These are phyloP conservation scores for Exophiala calicioides DNA, from an alignment of 2,329 filamentous ascomycete genomes.

Conservation along the genomic window DNA sequence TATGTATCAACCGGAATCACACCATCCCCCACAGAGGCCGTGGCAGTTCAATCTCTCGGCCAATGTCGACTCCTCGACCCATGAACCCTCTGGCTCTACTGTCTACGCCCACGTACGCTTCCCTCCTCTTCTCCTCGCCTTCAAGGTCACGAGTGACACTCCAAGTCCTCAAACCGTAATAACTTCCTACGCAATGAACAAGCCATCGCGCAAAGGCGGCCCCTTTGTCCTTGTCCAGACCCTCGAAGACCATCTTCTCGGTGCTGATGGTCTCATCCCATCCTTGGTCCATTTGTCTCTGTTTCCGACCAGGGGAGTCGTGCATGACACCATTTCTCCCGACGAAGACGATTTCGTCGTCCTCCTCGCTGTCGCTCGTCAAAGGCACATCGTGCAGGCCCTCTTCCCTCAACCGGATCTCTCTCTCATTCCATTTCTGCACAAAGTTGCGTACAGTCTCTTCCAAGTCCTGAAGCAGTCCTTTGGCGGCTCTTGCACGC, in stretches of 20 bases:
- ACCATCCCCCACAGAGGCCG: slow-evolving; percentile 38
- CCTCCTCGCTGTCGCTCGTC: slow-evolving; percentile 48
- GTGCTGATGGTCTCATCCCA: slow-evolving; percentile 45
- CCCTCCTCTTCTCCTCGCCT: slow-evolving; percentile 36
- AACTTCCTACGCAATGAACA: slow-evolving; percentile 85
- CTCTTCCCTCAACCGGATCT: slow-evolving; percentile 49
- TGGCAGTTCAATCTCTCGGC: slow-evolving; percentile 34
- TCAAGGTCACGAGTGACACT: slow-evolving; percentile 54
- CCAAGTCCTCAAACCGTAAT: slow-evolving; percentile 85
- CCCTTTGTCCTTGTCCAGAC: slow-evolving; percentile 70
- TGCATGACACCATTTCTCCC: slow-evolving; percentile 67
- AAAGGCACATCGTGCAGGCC: slow-evolving; percentile 48
- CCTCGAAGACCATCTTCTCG: slow-evolving; percentile 77
- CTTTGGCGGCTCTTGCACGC: slow-evolving; percentile 73
- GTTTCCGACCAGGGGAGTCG: slow-evolving; percentile 57
- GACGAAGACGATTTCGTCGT: slow-evolving; percentile 91
- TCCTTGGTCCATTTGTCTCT: slow-evolving; percentile 50
- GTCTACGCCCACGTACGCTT: slow-evolving; percentile 76
- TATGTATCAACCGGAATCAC: slow-evolving; percentile 18
- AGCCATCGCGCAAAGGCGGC: slow-evolving; percentile 92
- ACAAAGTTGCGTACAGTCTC: slow-evolving; percentile 79
- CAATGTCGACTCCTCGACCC: slow-evolving; percentile 30
- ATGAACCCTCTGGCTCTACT: slow-evolving; percentile 44
- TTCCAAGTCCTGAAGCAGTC: slow-evolving; percentile 80
- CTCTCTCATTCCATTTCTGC: slow-evolving; percentile 57